Conservation (phyloP, 1,284 basidiomycete genomes). For the Agroathelia rolfsii region DNA sequence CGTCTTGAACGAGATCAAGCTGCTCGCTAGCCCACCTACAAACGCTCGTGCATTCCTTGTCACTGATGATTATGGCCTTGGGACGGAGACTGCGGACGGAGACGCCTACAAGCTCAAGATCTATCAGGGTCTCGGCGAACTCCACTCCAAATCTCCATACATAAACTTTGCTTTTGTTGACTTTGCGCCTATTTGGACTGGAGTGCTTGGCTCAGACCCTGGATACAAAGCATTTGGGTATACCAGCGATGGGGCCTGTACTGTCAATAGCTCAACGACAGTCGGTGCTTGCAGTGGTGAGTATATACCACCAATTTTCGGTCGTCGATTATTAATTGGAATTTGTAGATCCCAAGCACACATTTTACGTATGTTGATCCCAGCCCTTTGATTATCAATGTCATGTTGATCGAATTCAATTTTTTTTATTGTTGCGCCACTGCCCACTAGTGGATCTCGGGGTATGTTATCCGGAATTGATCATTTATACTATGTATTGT, state of each 20-base stretch:
- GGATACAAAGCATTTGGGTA: slow-evolving; percentile 23
- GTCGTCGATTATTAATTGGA: too few relatives aligned
- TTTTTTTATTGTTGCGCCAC: background rate
- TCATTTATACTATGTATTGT: slow-evolving; percentile 13
- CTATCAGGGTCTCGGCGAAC: slow-evolving; percentile 15
- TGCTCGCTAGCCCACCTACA: slow-evolving; percentile 29
- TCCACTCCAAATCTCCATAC: slow-evolving; percentile 1
- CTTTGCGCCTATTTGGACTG: slow-evolving; percentile 22
- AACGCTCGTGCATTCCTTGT: slow-evolving; percentile 36
- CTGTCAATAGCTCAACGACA: slow-evolving; percentile 15
- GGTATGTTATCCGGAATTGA: slow-evolving; percentile 13
- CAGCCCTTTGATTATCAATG: background rate
- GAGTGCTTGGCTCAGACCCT: slow-evolving; percentile 17
- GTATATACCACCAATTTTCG: too few relatives aligned
- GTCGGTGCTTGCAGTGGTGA: slow-evolving; percentile 21
- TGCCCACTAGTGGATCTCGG: slow-evolving; percentile 1
- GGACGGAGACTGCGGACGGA: slow-evolving; percentile 25
- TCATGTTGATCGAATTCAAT: background rate
- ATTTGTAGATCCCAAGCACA: slow-evolving; percentile 40
- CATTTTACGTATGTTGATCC: slow-evolving; percentile 25
- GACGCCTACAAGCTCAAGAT: slow-evolving; percentile 32
- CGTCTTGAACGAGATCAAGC: slow-evolving; percentile 27
- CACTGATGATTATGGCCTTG: slow-evolving; percentile 38
- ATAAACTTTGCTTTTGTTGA: slow-evolving; percentile 18
- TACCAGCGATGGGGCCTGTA: slow-evolving; percentile 15